Evolutionary conservation across 768 basidiomycete species (phyloP).

Genomic region (Dentipellis fragilis): DNA sequence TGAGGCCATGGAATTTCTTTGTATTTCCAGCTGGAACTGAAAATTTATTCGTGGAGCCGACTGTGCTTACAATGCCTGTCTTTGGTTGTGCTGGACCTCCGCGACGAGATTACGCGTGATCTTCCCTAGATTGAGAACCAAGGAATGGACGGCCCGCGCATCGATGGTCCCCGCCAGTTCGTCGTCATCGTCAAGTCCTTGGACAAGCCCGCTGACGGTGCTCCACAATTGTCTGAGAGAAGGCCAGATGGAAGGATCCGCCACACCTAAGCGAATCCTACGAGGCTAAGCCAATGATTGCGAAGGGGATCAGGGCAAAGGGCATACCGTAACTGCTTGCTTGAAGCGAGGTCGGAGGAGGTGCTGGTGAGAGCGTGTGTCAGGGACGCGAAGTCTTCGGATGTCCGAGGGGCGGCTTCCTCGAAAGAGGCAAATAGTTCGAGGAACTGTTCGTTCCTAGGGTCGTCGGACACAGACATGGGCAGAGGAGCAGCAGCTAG

Average conservation of each 20-base stretch:
- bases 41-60: background rate
- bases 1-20: background rate
- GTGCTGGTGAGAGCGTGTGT: background rate
- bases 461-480: background rate
- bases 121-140: conserved; percentile 37
- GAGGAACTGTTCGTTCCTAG: conserved; percentile 5
- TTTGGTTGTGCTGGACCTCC: conserved; percentile 63
- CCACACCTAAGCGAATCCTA: conserved; percentile 8
- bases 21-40: background rate
- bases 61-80: conserved; percentile 54
- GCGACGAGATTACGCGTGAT: conserved; percentile 83
- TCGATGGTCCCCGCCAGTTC: conserved; percentile 20
- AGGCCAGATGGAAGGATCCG: conserved; percentile 8
- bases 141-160: conserved; percentile 10
- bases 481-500: background rate
- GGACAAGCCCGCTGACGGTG: background rate
- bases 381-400: background rate
- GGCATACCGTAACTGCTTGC: conserved; percentile 10
- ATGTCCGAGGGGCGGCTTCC: background rate
- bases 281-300: background rate
- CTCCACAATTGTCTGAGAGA: conserved; percentile 36
- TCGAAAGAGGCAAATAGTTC: background rate
- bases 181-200: conserved; percentile 33
- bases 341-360: conserved; percentile 4
- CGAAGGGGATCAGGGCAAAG: background rate